A percentile compares a stretch with the other conserved stretches of the same genome.
phyloP scores from a whole-genome alignment of 108 stramenopile genomes.

The Nannochloropsis salina region DNA sequence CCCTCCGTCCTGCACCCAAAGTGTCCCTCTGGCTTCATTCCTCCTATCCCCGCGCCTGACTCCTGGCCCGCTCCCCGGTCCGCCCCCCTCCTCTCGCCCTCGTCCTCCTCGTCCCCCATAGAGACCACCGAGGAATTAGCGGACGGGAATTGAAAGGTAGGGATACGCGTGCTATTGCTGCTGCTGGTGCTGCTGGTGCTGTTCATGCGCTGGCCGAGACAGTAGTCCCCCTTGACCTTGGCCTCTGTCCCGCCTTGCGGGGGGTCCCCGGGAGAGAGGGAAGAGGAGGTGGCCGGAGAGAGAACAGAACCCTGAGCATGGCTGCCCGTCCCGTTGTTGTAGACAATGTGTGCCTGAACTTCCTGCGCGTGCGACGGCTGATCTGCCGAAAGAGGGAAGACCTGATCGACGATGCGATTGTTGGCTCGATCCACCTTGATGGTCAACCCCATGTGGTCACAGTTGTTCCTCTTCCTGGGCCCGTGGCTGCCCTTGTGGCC shows the following conservation, averaged over 20 bases:
- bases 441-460: neutral
- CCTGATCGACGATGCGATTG: neutral
- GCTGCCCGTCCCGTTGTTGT: neutral
- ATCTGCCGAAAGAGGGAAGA: neutral
- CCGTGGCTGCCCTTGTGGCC: slow-evolving; percentile 2
- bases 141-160: neutral
- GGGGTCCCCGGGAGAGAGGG: neutral
- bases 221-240: neutral
- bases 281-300: neutral
- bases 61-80: too few species aligned
- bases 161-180: neutral
- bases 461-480: neutral
- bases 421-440: neutral
- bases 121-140: neutral
- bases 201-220: neutral
- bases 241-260: neutral
- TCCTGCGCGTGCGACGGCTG: neutral
- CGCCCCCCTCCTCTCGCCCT: neutral
- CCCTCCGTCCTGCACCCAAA: too few species aligned
- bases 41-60: too few species aligned
- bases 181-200: slow-evolving; percentile 19
- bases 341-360: neutral
- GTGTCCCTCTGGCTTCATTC: too few species aligned
- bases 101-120: neutral
- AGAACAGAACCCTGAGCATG: neutral